Conservation (phyloP, 176 grass and related monocot species). For the Tillandsia fasciculata region DNA sequence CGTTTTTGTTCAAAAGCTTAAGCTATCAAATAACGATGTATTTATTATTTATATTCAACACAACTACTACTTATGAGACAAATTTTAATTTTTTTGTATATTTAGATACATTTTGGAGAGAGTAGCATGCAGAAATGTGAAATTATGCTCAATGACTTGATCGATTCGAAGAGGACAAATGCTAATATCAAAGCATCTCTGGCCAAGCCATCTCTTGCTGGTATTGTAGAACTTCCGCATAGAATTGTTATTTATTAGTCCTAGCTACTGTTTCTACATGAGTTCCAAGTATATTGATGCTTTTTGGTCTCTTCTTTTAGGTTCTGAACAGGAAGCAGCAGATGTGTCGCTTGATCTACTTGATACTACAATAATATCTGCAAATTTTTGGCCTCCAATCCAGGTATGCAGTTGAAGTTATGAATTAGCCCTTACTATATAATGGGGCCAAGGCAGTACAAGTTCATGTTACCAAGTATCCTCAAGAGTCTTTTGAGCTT, state of each 20-base stretch:
- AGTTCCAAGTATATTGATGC: slow-evolving; percentile 11
- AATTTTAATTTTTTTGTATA: slow-evolving; percentile 20
- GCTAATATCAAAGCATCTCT: slow-evolving; percentile 94
- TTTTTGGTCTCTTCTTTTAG: slow-evolving; percentile 28
- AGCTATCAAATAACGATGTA: no score
- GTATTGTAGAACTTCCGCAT: slow-evolving; percentile 22
- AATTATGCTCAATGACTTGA: slow-evolving; percentile 99
- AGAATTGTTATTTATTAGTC: slow-evolving; percentile 1
- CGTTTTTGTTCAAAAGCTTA: no score
- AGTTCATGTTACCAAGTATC: background rate
- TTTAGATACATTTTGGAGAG: slow-evolving; percentile 96
- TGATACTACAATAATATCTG: slow-evolving; percentile 94
- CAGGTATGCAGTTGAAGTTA: slow-evolving; percentile 40
- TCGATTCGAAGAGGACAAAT: slow-evolving; percentile 96
- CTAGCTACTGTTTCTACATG: slow-evolving; percentile 14
- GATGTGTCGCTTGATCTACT: slow-evolving; percentile 61
- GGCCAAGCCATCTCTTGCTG: slow-evolving; percentile 19
- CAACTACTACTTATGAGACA: background rate
- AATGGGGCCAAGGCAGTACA: background rate
- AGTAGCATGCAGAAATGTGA: slow-evolving; percentile 99
- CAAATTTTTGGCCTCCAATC: slow-evolving; percentile 96
- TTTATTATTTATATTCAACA: no score
- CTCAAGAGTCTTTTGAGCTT: background rate
- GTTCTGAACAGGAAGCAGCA: slow-evolving; percentile 46
- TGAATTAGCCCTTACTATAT: background rate